Evolutionary conservation across 2,329 filamentous ascomycete species (phyloP).

Genomic region (Aspergillus uvarum): DNA sequence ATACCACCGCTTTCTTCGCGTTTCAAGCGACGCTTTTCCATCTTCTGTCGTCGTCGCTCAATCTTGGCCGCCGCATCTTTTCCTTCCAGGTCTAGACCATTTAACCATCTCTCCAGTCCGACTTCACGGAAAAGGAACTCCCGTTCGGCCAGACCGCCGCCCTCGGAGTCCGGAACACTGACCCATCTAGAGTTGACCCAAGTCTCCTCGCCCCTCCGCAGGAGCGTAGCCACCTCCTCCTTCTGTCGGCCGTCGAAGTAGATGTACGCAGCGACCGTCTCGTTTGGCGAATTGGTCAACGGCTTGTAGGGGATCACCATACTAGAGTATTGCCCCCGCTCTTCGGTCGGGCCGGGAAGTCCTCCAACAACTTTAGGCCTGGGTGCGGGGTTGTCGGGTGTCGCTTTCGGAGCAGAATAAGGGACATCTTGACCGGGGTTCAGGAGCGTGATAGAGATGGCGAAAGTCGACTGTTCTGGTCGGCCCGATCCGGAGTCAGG

Average conservation of each 20-base stretch:
- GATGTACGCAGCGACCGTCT: constrained; percentile 97
- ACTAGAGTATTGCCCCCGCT: constrained; percentile 55
- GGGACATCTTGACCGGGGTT: constrained; percentile 86
- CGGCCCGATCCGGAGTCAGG: constrained; percentile 67
- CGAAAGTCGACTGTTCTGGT: constrained; percentile 91
- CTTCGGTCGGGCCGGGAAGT: constrained; percentile 56
- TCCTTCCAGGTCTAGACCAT: constrained; percentile 90
- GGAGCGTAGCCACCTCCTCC: constrained; percentile 92
- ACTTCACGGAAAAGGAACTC: constrained; percentile 98
- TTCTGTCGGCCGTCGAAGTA: constrained; percentile 96
- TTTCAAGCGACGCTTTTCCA: constrained; percentile 84
- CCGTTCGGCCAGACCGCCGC: constrained; percentile 89
- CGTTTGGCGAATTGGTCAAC: constrained; percentile 87
- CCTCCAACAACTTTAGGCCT: constrained; percentile 78
- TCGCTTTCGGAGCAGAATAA: constrained; percentile 84
- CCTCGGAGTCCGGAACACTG: constrained; percentile 84
- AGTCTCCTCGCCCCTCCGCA: constrained; percentile 91
- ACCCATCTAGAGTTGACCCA: constrained; percentile 99
- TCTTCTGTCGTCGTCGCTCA: constrained; percentile 61
- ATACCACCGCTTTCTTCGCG: constrained; percentile 59
- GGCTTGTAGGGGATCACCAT: constrained; percentile 82
- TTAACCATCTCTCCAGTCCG: constrained; percentile 92
- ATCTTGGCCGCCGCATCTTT: constrained; percentile 84
- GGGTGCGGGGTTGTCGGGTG: constrained; percentile 72
- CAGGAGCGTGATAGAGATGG: constrained; percentile 94